Conservation (phyloP, 371 early-diverging fungal genomes). For the Nematocida sp. region DNA sequence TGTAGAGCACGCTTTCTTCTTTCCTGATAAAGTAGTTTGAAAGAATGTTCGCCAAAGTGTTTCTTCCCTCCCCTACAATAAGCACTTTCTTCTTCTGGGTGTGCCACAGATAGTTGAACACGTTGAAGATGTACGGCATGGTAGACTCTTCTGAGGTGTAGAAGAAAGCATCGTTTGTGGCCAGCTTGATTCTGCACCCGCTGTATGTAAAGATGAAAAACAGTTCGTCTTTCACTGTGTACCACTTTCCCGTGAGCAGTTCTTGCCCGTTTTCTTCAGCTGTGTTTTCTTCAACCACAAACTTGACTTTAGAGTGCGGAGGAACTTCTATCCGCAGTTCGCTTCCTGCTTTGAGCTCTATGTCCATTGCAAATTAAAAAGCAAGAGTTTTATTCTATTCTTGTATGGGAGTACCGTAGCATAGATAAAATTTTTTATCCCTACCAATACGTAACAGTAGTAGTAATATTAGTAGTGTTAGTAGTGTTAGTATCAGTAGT, state of each 20-base stretch:
- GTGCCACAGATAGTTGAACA: slow-evolving; percentile 16
- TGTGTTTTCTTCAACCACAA: slow-evolving; percentile 54
- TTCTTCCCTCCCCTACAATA: slow-evolving; percentile 37
- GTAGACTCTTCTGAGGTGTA: slow-evolving; percentile 56
- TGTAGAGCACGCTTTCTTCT: slow-evolving; percentile 12
- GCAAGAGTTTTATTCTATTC: neutral
- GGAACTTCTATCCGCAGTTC: slow-evolving; percentile 45
- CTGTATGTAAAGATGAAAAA: slow-evolving; percentile 61
- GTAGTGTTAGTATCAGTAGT: too few relatives aligned
- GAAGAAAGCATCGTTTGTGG: slow-evolving; percentile 53
- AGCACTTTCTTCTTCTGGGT: slow-evolving; percentile 18
- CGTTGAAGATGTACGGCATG: slow-evolving; percentile 57
- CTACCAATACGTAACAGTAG: neutral
- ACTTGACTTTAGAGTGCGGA: slow-evolving; percentile 45
- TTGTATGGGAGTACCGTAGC: too few relatives aligned
- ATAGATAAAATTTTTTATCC: neutral
- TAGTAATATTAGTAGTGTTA: too few relatives aligned
- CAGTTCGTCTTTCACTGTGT: slow-evolving; percentile 57
- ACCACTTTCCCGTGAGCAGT: slow-evolving; percentile 59
- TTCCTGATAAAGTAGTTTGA: slow-evolving; percentile 39
- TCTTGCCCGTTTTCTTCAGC: slow-evolving; percentile 63
- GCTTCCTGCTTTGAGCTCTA: slow-evolving; percentile 35
- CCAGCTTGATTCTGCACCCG: slow-evolving; percentile 61
- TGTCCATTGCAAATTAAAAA: slow-evolving; percentile 37
- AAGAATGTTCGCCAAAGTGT: slow-evolving; percentile 24